Evolutionary conservation across 257 asterid species (phyloP), one percentile per base, ranked within the genome.

Genomic region (Petrea volubilis): DNA sequence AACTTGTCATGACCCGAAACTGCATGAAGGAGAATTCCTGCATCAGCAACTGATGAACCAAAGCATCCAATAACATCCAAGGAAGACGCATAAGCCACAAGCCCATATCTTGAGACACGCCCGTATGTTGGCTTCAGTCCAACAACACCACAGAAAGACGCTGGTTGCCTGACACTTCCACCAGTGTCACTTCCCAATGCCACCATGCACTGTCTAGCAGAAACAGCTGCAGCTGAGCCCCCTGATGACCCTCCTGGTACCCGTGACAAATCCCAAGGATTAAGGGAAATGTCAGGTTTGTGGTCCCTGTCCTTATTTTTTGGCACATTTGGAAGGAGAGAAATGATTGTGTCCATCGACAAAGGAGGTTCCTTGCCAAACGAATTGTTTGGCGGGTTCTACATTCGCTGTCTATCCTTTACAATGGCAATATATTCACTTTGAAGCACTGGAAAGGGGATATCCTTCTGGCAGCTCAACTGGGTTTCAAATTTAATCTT

Each of bases 211-310:
- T 95, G 99, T 78, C 94, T 81, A 58, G 99, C 97, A 79, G 98
- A 88, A 74, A 92, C 98, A 72, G 98, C 95, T 9, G 99, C 92
- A 53, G 99, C 99, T 36, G 99, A 95, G 18, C 99, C 98, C 36
- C 99, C 97, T 21, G 98, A 92, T 38, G 99, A 95, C 12, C 98
- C 99, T 64, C 99, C 99, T 52, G 99, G 99, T 55, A 95, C 98
- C 81, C 99, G 77, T 60, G 97, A 82, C 78, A 90, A 64, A 84
- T 95, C 99, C 99, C 99, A 95, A 51, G 98, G 99, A 79, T 95
- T 95, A 55, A 67, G n/a, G n/a, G n/a, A n/a, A n/a, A n/a, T n/a
- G n/a, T n/a, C n/a, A n/a, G n/a, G n/a, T n/a, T n/a, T n/a, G n/a
- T n/a, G n/a, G n/a, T n/a, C n/a, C n/a, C n/a, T n/a, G n/a, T n/a